Percentiles rank a stretch among this genome's conserved stretches.
phyloP scores from a whole-genome alignment of 2,329 filamentous ascomycete genomes.

The Fonsecaea erecta region DNA sequence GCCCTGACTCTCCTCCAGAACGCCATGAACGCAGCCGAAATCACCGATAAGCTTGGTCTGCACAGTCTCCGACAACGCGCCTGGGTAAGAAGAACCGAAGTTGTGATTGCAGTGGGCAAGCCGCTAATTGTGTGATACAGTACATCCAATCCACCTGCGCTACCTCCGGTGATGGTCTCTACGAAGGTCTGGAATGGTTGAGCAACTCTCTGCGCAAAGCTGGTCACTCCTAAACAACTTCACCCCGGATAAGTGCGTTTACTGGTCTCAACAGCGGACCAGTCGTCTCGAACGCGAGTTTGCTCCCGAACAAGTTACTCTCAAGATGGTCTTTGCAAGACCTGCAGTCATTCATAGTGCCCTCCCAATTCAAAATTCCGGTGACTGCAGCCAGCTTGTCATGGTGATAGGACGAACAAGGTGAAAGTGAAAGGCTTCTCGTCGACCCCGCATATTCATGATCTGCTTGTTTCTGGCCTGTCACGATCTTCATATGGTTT shows the following conservation, averaged over 20 bases:
- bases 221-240: slow-evolving; percentile 51
- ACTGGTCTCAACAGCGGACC: slow-evolving; percentile 18
- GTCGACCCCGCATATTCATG: slow-evolving; percentile 30
- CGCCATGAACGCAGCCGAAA: slow-evolving; percentile 99
- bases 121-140: slow-evolving; percentile 54
- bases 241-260: background rate
- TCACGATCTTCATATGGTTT: slow-evolving; percentile 28
- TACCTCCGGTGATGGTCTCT: slow-evolving; percentile 98
- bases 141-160: slow-evolving; percentile 99
- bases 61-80: slow-evolving; percentile 98
- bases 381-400: slow-evolving; percentile 34
- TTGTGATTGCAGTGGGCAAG: slow-evolving; percentile 7
- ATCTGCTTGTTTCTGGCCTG: slow-evolving; percentile 32
- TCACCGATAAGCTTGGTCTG: slow-evolving; percentile 99
- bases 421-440: slow-evolving; percentile 25
- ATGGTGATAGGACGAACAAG: slow-evolving; percentile 21
- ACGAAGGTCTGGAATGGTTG: slow-evolving; percentile 97
- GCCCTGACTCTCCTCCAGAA: slow-evolving; percentile 64
- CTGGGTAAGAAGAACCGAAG: slow-evolving; percentile 72
- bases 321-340: slow-evolving; percentile 26
- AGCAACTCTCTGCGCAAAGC: slow-evolving; percentile 79
- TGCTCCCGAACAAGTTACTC: background rate
- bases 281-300: slow-evolving; percentile 20
- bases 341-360: slow-evolving; percentile 23
- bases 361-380: slow-evolving; percentile 8